Conservation (phyloP, 495 filamentous ascomycete genomes). For the Hyaloscypha finlandica region DNA sequence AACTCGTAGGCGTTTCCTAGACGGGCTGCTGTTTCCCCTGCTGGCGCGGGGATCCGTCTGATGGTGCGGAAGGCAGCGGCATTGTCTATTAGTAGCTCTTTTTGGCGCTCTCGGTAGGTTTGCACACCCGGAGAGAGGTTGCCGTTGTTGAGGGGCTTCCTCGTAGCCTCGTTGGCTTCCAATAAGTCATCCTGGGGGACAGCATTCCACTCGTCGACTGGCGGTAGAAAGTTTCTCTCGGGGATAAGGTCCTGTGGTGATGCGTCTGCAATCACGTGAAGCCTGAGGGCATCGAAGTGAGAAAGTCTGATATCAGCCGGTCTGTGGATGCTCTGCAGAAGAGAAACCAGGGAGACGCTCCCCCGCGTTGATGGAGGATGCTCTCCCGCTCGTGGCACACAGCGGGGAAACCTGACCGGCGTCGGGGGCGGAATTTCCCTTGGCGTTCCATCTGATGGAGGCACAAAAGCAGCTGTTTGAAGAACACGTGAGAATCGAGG, state of each 20-base stretch:
- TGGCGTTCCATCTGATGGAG: constrained; percentile 36
- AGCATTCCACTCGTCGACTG: constrained; percentile 46
- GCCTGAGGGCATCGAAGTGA: constrained; percentile 50
- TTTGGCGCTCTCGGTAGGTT: constrained; percentile 51
- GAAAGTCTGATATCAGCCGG: constrained; percentile 45
- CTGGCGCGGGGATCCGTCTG: constrained; percentile 49
- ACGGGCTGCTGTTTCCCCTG: constrained; percentile 46
- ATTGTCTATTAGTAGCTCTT: constrained; percentile 52
- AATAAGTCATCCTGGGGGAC: constrained; percentile 45
- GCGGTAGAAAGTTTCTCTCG: constrained; percentile 47
- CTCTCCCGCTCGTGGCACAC: constrained; percentile 36
- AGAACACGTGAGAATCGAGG: constrained; percentile 27
- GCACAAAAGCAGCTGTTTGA: constrained; percentile 37
- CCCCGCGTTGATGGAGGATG: constrained; percentile 12
- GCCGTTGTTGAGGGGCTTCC: constrained; percentile 45
- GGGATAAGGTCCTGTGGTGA: constrained; percentile 47
- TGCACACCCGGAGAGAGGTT: constrained; percentile 51
- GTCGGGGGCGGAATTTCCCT: constrained; percentile 53
- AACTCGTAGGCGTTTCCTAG: constrained; percentile 61
- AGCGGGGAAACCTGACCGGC: constrained; percentile 52
- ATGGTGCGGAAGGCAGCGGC: constrained; percentile 53
- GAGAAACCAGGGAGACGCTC: constrained; percentile 39
- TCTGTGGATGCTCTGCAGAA: constrained; percentile 50
- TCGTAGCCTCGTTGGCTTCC: constrained; percentile 43
- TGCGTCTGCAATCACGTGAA: constrained; percentile 49